Conservation (phyloP, 2,329 filamentous ascomycete genomes). For the Kalaharituber pfeilii region DNA sequence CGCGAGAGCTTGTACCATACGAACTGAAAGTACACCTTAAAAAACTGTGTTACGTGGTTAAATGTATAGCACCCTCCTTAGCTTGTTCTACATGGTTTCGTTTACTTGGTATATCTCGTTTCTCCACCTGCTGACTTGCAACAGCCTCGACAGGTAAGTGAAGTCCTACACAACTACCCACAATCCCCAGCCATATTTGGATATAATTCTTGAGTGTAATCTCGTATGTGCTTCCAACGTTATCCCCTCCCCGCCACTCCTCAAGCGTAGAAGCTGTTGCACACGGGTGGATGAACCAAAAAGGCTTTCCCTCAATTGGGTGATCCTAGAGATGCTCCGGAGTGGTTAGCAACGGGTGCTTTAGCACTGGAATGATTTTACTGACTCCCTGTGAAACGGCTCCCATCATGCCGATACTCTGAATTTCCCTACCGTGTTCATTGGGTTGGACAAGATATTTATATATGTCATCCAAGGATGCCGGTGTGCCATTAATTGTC, state of each 20-base stretch:
- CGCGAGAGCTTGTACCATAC: background rate
- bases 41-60: conserved; percentile 17
- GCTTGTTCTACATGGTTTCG: background rate
- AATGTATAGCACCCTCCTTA: conserved; percentile 19
- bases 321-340: conserved; percentile 40
- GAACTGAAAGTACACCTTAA: background rate
- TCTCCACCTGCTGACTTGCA: conserved; percentile 29
- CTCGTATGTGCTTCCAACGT: conserved; percentile 6
- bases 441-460: conserved; percentile 10
- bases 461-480: conserved; percentile 10
- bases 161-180: conserved; percentile 63
- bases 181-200: conserved; percentile 67
- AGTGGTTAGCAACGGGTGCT: too few species aligned
- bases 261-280: conserved; percentile 67
- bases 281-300: conserved; percentile 88
- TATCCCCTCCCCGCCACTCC: conserved; percentile 28
- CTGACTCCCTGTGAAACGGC: conserved; percentile 6
- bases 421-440: background rate
- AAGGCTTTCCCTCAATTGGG: conserved; percentile 57
- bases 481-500: background rate
- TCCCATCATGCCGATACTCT: conserved; percentile 4
- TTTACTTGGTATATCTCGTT: conserved; percentile 13
- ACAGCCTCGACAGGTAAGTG: conserved; percentile 52
- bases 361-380: background rate
- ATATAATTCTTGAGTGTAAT: conserved; percentile 45